Conservation (phyloP, 192 early-diverging fungal species). For the Backusella macrospora region DNA sequence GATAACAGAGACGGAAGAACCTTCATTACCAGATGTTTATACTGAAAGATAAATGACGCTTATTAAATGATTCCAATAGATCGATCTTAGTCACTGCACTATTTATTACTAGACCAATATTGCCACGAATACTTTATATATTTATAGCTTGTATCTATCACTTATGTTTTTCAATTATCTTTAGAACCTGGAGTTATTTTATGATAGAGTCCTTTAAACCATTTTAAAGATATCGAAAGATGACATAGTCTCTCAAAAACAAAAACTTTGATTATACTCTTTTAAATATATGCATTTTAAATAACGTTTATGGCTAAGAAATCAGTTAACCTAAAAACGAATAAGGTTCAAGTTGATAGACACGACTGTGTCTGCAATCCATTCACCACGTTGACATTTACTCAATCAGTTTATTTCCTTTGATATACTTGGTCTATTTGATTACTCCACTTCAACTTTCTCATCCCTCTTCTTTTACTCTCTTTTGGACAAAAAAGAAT, state of each 20-base stretch:
- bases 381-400: conserved; percentile 65
- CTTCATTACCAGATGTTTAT: conserved; percentile 31
- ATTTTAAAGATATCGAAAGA: conserved; percentile 65
- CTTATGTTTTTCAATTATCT: conserved; percentile 69
- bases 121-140: conserved; percentile 16
- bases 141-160: neutral
- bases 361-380: conserved; percentile 64
- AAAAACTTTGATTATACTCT: too few relatives aligned
- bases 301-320: conserved; percentile 76
- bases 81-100: conserved; percentile 93
- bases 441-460: neutral
- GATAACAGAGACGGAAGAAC: conserved; percentile 55
- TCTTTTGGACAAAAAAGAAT: neutral
- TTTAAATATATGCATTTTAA: conserved; percentile 70
- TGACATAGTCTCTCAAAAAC: conserved; percentile 78
- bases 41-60: neutral
- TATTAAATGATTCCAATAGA: conserved; percentile 78
- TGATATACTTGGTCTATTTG: conserved; percentile 28
- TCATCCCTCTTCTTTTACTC: neutral
- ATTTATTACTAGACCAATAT: conserved; percentile 80
- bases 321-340: conserved; percentile 88
- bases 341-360: conserved; percentile 81
- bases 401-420: conserved; percentile 66
- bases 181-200: conserved; percentile 54
- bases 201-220: conserved; percentile 69